Evolutionary conservation across 129 eudicot species (phyloP).

Genomic region (Mikania micrantha): DNA sequence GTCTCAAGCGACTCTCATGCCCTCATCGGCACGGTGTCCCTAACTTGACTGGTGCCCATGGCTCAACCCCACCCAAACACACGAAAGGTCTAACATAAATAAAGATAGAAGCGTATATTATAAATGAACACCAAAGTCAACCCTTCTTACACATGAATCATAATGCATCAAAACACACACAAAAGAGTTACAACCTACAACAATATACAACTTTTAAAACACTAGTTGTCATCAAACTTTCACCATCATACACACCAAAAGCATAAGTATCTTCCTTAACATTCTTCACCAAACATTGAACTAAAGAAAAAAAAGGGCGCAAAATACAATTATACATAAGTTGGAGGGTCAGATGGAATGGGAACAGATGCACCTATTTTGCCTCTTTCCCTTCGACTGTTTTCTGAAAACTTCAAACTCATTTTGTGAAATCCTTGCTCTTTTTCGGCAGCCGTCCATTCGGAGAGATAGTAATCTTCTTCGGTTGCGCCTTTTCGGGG

Average conservation of each 20-base stretch:
- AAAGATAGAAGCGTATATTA: neutral
- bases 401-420: constrained; percentile 68
- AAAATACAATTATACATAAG: constrained; percentile 18
- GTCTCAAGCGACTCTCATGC: too few species aligned
- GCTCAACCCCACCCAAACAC: too few species aligned
- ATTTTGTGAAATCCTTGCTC: constrained; percentile 48
- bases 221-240: neutral
- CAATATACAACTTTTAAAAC: constrained; percentile 10
- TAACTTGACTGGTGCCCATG: too few species aligned
- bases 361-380: constrained; percentile 36
- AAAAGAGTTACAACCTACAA: neutral
- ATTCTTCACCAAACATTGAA: neutral
- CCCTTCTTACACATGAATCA: neutral
- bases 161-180: neutral
- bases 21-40: too few species aligned
- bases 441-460: constrained; percentile 61
- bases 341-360: constrained; percentile 14
- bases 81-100: neutral
- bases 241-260: constrained; percentile 4
- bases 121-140: neutral
- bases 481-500: constrained; percentile 62
- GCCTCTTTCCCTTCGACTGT: constrained; percentile 62
- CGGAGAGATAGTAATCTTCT: constrained; percentile 70
- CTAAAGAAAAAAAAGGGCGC: neutral
- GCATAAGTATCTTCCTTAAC: neutral